Evolutionary conservation across 805 yeast species (phyloP).

Genomic region (Saccharomyces jurei): DNA sequence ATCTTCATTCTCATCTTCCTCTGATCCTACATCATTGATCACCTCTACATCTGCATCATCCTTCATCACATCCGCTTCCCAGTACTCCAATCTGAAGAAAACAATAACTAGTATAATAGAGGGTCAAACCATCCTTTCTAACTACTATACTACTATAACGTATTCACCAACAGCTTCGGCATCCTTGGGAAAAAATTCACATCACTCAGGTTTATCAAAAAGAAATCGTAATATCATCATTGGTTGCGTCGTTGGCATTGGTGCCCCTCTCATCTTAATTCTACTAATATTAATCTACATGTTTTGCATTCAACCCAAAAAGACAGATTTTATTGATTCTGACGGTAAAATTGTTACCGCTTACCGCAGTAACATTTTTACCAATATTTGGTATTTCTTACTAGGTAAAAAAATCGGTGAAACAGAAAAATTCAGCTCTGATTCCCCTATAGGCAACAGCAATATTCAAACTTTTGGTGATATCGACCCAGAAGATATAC

Average conservation of each 20-base stretch:
- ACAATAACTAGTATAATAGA: conserved; percentile 27
- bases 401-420: conserved; percentile 21
- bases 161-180: conserved; percentile 23
- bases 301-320: conserved; percentile 25
- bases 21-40: conserved; percentile 1
- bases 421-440: conserved; percentile 17
- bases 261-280: conserved; percentile 45
- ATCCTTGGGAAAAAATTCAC: conserved; percentile 11
- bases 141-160: conserved; percentile 28
- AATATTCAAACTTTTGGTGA: conserved; percentile 1
- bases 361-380: conserved; percentile 26
- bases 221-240: conserved; percentile 48
- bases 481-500: not conserved
- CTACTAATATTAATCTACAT: conserved; percentile 20
- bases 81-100: conserved; percentile 2
- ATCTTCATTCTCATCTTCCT: not conserved
- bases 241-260: conserved; percentile 67
- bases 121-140: conserved; percentile 29
- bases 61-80: not conserved
- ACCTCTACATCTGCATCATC: conserved; percentile 2
- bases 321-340: conserved; percentile 30
- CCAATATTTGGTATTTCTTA: conserved; percentile 24
- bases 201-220: conserved; percentile 37
- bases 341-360: conserved; percentile 33
- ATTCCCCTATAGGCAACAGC: conserved; percentile 14